Percentiles rank a stretch among this genome's conserved stretches.
phyloP scores from a whole-genome alignment of 2,329 filamentous ascomycete genomes.

The Penicillium sp. region DNA sequence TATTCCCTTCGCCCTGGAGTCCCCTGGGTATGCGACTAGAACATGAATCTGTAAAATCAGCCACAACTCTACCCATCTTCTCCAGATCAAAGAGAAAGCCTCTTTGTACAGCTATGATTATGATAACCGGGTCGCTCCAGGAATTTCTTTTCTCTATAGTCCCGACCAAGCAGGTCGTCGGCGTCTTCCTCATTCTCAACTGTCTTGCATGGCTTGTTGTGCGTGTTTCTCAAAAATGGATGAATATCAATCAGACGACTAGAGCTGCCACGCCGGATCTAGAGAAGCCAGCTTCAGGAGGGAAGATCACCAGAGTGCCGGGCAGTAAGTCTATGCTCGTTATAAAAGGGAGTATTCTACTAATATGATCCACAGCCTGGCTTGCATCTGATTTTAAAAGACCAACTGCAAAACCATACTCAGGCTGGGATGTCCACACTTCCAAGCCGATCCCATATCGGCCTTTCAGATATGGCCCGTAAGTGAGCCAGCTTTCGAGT shows the following conservation, averaged over 20 bases:
- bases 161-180: conserved; percentile 16
- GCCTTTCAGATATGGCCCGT: conserved; percentile 72
- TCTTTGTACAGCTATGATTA: background rate
- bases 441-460: conserved; percentile 75
- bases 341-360: background rate
- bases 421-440: conserved; percentile 64
- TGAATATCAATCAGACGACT: conserved; percentile 5
- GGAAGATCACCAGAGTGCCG: conserved; percentile 38
- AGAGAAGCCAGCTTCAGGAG: conserved; percentile 42
- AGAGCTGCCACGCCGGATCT: conserved; percentile 41
- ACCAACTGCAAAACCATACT: conserved; percentile 61
- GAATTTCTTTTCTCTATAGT: conserved; percentile 1
- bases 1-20: background rate
- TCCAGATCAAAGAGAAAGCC: background rate
- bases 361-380: conserved; percentile 48
- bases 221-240: conserved; percentile 29
- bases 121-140: conserved; percentile 2
- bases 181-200: conserved; percentile 15
- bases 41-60: background rate
- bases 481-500: conserved; percentile 20
- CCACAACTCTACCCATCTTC: background rate
- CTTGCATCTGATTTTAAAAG: conserved; percentile 57
- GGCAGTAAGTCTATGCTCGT: conserved; percentile 43
- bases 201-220: conserved; percentile 32
- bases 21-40: background rate